Evolutionary conservation across 2,329 filamentous ascomycete genomes (phyloP).

Genomic region (Aspergillus alliaceus): DNA sequence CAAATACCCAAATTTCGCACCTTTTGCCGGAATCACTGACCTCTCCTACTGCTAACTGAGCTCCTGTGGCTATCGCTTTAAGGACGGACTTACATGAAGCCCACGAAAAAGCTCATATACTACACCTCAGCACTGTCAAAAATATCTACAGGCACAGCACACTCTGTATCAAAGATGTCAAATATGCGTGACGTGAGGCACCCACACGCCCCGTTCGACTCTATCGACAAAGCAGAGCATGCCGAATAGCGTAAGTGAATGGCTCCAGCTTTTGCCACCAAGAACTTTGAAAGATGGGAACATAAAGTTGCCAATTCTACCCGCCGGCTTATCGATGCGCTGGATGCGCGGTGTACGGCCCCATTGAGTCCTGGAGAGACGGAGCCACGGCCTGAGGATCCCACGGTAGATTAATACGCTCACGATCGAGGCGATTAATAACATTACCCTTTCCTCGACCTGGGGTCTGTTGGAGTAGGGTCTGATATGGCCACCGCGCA

Average conservation of each 20-base stretch:
- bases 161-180: slow-evolving; percentile 48
- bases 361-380: slow-evolving; percentile 25
- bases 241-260: slow-evolving; percentile 49
- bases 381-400: slow-evolving; percentile 34
- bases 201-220: slow-evolving; percentile 51
- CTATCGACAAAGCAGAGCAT: slow-evolving; percentile 51
- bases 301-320: slow-evolving; percentile 51
- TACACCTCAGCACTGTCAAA: slow-evolving; percentile 45
- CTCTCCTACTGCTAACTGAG: slow-evolving; percentile 46
- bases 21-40: slow-evolving; percentile 45
- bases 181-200: slow-evolving; percentile 46
- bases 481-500: slow-evolving; percentile 45
- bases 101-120: slow-evolving; percentile 45
- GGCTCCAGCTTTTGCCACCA: slow-evolving; percentile 50
- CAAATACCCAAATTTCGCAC: slow-evolving; percentile 43
- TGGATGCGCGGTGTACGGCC: slow-evolving; percentile 45
- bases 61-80: slow-evolving; percentile 42
- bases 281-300: slow-evolving; percentile 53
- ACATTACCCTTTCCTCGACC: slow-evolving; percentile 51
- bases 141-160: slow-evolving; percentile 52
- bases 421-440: slow-evolving; percentile 55
- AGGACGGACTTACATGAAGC: slow-evolving; percentile 39
- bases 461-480: slow-evolving; percentile 52
- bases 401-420: slow-evolving; percentile 55
- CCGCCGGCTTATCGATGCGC: slow-evolving; percentile 40